Evolutionary conservation across 1,284 basidiomycete genomes (phyloP), one percentile per base, ranked within the genome.

Genomic region (Inonotus hispidus): DNA sequence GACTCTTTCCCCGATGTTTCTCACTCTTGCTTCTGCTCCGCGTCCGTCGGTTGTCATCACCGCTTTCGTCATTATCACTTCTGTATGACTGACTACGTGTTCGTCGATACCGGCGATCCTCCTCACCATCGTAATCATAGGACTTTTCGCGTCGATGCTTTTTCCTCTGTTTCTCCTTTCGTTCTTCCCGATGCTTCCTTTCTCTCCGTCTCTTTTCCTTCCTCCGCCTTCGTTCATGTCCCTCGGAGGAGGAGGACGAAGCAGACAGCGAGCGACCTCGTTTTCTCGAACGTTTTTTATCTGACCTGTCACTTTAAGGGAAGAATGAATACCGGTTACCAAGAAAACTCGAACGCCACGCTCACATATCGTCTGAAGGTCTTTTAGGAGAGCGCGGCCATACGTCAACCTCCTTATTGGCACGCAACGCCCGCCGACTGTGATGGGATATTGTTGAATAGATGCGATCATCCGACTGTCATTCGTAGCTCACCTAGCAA

Each of bases 331-430:
- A 38, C 32, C 8, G 53, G 46, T 14, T 21, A 14, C 41, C 55
- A 57, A 7, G 13, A 32, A 35, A 32, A 1, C 16, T n/a, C 8
- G 35, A n/a, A 59, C 47, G 39, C 16, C 7, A 25, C 29, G 79
- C 87, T 55, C 75, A 92, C 88, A 82, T 66, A 59, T 76, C 72
- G 29, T 83, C 79, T 56, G 78, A 73, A 57, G 83, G 82, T 27
- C 79, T 82, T 66, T 88, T 88, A 0, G 94, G 94, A 2, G 93
- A 95, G 1, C 84, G 74, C 0, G 94, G 94, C 94, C 94, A 97
- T 54, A 95, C 80, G 65, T 82, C 82, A 1, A 90, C 71, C 4
- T 79, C 80, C 11, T 76, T 85, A 2, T 70, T 77, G 64, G 89
- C 87, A 57, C 94, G 79, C 70, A 93, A 85, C 61, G 79, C 71